Evolutionary conservation across 306 rosid genomes (phyloP).

Genomic region (Cucurbita pepo): DNA sequence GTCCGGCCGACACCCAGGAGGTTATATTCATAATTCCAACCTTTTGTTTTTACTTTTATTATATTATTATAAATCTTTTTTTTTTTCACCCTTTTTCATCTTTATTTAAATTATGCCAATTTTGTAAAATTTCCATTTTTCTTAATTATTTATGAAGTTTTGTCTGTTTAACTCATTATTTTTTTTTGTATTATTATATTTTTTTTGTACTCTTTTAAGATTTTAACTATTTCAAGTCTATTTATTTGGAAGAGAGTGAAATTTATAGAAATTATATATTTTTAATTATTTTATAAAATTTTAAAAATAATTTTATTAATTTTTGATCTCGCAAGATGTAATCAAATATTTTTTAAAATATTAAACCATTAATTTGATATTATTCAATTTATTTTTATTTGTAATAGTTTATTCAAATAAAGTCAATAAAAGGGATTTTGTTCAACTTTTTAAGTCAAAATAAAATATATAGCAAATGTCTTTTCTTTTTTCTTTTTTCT

Average conservation of each 20-base stretch:
- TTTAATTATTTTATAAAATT: not conserved
- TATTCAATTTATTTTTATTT: too few relatives aligned
- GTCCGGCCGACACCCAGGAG: not conserved
- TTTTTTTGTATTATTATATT: too few relatives aligned
- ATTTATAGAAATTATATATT: not conserved
- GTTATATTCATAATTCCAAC: not conserved
- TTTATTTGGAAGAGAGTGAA: not conserved
- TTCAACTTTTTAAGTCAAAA: not conserved
- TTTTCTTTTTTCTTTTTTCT: not conserved
- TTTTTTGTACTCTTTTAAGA: not conserved
- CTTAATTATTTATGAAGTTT: not conserved
- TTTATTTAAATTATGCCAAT: not conserved
- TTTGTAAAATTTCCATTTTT: not conserved
- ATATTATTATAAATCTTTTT: not conserved
- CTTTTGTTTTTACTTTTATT: not conserved
- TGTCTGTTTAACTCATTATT: not conserved
- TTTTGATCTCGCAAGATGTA: too few relatives aligned
- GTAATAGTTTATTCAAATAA: not conserved
- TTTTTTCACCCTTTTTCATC: not conserved
- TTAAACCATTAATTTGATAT: not conserved
- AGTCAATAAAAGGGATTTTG: not conserved
- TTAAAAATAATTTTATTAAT: not conserved
- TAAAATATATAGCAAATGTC: not conserved
- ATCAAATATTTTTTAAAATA: too few relatives aligned
- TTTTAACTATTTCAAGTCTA: not conserved